These are phyloP conservation scores for Chimonanthus salicifolius DNA, from an alignment of 164 flowering plant genomes.

Conservation along the genomic window DNA sequence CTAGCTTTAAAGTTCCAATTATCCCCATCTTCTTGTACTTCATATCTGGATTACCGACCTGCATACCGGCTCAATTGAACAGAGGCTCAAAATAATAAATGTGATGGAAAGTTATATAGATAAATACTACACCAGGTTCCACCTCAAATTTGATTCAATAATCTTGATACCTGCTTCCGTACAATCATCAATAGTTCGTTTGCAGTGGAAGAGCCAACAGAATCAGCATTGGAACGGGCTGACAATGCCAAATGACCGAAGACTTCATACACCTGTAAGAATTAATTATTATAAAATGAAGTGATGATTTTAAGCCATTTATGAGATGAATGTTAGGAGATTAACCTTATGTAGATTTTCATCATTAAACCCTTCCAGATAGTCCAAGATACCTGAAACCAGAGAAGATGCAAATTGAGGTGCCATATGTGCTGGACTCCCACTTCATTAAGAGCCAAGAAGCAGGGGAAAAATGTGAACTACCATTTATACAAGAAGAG, in stretches of 20 bases:
- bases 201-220: conserved; percentile 49
- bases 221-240: conserved; percentile 36
- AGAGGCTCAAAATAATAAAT: background rate
- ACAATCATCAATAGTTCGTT: conserved; percentile 81
- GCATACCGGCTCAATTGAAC: conserved; percentile 8
- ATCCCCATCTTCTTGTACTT: conserved; percentile 83
- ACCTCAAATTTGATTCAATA: conserved; percentile 1
- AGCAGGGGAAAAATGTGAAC: background rate
- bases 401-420: conserved; percentile 1
- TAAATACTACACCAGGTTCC: background rate
- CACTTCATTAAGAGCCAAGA: background rate
- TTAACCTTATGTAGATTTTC: conserved; percentile 58
- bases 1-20: conserved; percentile 68
- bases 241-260: conserved; percentile 60
- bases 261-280: conserved; percentile 65
- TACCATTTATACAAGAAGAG: conserved; percentile 71
- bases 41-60: conserved; percentile 67
- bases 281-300: background rate
- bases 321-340: background rate
- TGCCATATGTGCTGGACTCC: background rate
- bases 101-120: background rate
- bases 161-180: conserved; percentile 61
- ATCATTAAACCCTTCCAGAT: conserved; percentile 63
- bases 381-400: conserved; percentile 67
- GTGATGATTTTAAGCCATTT: background rate